Conservation (phyloP, 2,329 filamentous ascomycete species). For the Fusarium tjaetaba region DNA sequence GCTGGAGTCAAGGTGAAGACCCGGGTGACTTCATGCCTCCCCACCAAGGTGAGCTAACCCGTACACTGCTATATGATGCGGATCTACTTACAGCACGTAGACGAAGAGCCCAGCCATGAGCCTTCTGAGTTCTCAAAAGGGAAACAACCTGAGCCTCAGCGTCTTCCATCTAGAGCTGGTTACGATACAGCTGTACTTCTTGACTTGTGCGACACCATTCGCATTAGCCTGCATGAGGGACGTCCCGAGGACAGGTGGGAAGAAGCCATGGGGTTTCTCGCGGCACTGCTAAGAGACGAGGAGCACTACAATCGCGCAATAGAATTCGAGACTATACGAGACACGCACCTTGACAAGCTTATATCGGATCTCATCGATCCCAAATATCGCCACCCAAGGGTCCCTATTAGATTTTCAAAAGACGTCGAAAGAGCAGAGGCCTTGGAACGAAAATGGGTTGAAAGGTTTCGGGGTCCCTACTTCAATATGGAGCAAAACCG, state of each 20-base stretch:
- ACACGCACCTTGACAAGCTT: constrained; percentile 56
- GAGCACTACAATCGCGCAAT: constrained; percentile 47
- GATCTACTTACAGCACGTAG: constrained; percentile 31
- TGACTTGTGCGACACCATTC: constrained; percentile 55
- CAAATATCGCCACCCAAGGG: constrained; percentile 41
- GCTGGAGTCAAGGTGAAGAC: constrained; percentile 24
- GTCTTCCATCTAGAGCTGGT: constrained; percentile 2
- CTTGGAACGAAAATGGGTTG: constrained; percentile 56
- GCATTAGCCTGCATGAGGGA: constrained; percentile 48
- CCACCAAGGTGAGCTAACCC: constrained; percentile 28
- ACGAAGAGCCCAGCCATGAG: constrained; percentile 19
- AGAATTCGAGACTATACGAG: constrained; percentile 52
- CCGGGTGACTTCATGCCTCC: constrained; percentile 28
- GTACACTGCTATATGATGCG: not conserved
- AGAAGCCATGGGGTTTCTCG: constrained; percentile 53
- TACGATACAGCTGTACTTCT: constrained; percentile 42
- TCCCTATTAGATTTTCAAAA: constrained; percentile 46
- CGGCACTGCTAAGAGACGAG: constrained; percentile 53
- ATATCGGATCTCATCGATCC: constrained; percentile 53
- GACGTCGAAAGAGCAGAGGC: constrained; percentile 51
- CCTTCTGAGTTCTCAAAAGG: constrained; percentile 7
- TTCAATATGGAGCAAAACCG: constrained; percentile 58
- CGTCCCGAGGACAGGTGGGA: constrained; percentile 48
- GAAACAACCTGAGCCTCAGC: not conserved
- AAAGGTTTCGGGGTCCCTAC: constrained; percentile 56